Conservation (phyloP, 179 eudicot genomes). For the Kewa caespitosa region DNA sequence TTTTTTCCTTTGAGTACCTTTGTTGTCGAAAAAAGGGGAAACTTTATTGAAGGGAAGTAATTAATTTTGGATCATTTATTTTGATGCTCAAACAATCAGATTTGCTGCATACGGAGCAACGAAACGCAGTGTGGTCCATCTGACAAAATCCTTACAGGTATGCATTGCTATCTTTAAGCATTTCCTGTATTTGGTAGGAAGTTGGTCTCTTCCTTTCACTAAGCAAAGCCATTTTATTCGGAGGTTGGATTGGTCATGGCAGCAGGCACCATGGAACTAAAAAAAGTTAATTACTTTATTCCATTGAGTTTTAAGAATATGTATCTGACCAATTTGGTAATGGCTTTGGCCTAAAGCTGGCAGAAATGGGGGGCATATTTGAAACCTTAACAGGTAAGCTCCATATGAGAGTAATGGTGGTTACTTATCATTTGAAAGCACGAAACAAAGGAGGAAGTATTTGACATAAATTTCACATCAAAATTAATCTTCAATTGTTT, state of each 20-base stretch:
- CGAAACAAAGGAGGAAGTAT: neutral
- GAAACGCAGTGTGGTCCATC: slow-evolving; percentile 94
- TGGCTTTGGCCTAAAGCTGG: neutral
- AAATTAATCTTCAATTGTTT: too few species aligned
- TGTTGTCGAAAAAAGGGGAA: neutral
- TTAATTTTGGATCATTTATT: neutral
- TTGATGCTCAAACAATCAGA: slow-evolving; percentile 34
- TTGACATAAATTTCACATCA: too few species aligned
- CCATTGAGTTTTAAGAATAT: neutral
- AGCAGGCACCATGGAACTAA: neutral
- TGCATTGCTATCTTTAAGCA: slow-evolving; percentile 2
- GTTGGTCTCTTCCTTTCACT: neutral
- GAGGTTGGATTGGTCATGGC: neutral
- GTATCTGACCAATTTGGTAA: neutral
- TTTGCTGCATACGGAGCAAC: slow-evolving; percentile 99
- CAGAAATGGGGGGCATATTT: neutral
- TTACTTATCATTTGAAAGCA: neutral
- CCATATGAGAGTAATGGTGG: neutral
- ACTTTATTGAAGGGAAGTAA: neutral
- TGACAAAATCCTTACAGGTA: slow-evolving; percentile 92
- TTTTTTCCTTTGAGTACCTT: neutral
- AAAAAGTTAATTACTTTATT: neutral
- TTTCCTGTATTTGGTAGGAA: slow-evolving; percentile 8
- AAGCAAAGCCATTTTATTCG: neutral
- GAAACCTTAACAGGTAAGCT: neutral